Evolutionary conservation across 2,329 filamentous ascomycete species (phyloP).

Genomic region (Talaromyces verruculosus): DNA sequence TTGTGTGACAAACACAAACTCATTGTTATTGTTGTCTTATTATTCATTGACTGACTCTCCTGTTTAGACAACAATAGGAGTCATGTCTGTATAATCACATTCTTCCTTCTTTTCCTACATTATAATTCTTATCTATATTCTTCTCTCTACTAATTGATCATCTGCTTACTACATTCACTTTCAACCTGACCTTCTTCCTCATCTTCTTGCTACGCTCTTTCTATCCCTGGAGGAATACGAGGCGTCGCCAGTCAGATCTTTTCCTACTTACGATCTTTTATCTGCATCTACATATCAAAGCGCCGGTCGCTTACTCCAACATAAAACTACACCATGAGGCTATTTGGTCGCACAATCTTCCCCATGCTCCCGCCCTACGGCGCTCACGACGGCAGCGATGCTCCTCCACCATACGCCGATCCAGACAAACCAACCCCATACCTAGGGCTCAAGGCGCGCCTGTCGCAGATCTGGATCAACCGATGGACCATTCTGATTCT

Average conservation of each 20-base stretch:
- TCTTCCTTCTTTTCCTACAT: slow-evolving; percentile 2
- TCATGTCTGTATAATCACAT: slow-evolving; percentile 17
- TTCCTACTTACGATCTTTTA: neutral
- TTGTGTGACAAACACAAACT: slow-evolving; percentile 5
- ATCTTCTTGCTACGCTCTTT: neutral
- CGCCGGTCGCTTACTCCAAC: slow-evolving; percentile 17
- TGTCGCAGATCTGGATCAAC: slow-evolving; percentile 98
- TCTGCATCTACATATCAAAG: slow-evolving; percentile 5
- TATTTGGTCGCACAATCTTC: slow-evolving; percentile 32
- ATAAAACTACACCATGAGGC: slow-evolving; percentile 16
- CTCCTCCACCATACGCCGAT: slow-evolving; percentile 57
- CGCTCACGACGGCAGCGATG: slow-evolving; percentile 47
- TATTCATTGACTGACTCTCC: neutral
- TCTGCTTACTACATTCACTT: slow-evolving; percentile 1
- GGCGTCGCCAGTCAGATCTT: neutral
- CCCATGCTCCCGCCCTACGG: slow-evolving; percentile 44
- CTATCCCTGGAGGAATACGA: neutral
- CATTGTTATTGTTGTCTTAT: neutral
- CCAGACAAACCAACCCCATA: slow-evolving; percentile 81
- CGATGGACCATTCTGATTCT: slow-evolving; percentile 90
- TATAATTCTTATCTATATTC: neutral
- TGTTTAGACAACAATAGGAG: slow-evolving; percentile 13
- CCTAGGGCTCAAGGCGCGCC: slow-evolving; percentile 79
- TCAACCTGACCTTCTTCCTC: neutral
- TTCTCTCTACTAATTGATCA: neutral